Evolutionary conservation across 768 basidiomycete genomes (phyloP).

Genomic region (Pisolithus albus): DNA sequence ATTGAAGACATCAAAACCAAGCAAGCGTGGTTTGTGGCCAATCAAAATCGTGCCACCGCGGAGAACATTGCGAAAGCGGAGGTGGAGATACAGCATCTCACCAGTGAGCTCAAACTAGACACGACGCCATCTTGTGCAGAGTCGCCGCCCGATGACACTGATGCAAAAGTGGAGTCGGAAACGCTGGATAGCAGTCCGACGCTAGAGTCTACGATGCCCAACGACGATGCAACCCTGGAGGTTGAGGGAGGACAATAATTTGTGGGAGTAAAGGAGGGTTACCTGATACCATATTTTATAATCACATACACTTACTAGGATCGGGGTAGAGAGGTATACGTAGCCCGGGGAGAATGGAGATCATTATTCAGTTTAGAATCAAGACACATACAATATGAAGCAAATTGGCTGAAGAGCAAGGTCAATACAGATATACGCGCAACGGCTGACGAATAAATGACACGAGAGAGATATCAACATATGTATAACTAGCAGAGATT

Average conservation of each 20-base stretch:
- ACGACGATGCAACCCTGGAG: conserved; percentile 32
- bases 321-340: too few species aligned
- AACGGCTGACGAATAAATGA: conserved; percentile 33
- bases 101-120: conserved; percentile 33
- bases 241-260: conserved; percentile 16
- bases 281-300: conserved; percentile 10
- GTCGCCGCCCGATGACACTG: conserved; percentile 36
- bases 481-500: conserved; percentile 21
- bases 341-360: conserved; percentile 13
- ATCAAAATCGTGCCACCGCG: conserved; percentile 73
- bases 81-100: conserved; percentile 61
- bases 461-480: conserved; percentile 23
- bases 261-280: conserved; percentile 1
- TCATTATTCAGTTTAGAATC: conserved; percentile 25
- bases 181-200: conserved; percentile 33
- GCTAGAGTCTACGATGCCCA: conserved; percentile 28
- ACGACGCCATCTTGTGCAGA: conserved; percentile 17
- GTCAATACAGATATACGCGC: conserved; percentile 32
- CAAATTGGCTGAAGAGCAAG: conserved; percentile 28
- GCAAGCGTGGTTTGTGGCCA: conserved; percentile 92
- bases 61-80: conserved; percentile 80
- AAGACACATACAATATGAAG: conserved; percentile 30
- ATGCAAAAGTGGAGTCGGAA: conserved; percentile 36
- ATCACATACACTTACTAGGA: conserved; percentile 15
- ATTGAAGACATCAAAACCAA: conserved; percentile 89